Base-by-base conservation (phyloP, 2,329 filamentous ascomycete species). In the Lachnellula cervina region DNA sequence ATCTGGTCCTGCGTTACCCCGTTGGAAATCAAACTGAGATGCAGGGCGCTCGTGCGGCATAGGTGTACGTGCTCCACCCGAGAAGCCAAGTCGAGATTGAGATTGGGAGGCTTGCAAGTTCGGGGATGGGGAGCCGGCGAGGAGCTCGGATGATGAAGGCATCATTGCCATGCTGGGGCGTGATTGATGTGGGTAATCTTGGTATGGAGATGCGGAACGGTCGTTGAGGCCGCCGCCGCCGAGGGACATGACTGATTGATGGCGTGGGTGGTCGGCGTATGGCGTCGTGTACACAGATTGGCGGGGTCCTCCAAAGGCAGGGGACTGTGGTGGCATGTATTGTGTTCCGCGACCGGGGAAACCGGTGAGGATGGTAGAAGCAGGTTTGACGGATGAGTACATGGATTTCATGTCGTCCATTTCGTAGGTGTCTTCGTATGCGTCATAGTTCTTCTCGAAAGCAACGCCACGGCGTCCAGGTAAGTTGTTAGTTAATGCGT, bases 331-430 rank as follows among this genome's bases (percentile, higher is more conserved):
- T 11, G 92, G 89, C 81, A 94, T 90, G 73, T 88, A 93, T 16
- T 49, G 46, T 2, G 62, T 61, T n/a, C 68, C 67, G 64, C 85
- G 84, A 51, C 82, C 80, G 43, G 83, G 87, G 74, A 96, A 90
- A 53, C 90, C 91, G 14, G 89, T 90, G 57, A 96, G 80, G 61
- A 97, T 87, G 2, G 92, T 97, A 7, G 90, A 87, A 4, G 90
- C 80, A 72, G 92, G 77, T 80, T 93, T 87, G 58, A 92, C 89
- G 0, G 91, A 96, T 5, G 92, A 97, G 77, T 97, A 97, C 57
- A 95, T 86, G 0, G 91, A 96, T 71, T 90, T 92, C 80, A 97
- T 96, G 71, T 99, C 94, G 70, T 99, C 95, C 87, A 97, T 92
- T 74, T 99, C 94, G 68, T 91, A 96, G 60, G 87, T 84, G 59